These are phyloP conservation scores for Dactylellina drechsleri DNA, from an alignment of 2,329 filamentous ascomycete species.

Conservation along the genomic window DNA sequence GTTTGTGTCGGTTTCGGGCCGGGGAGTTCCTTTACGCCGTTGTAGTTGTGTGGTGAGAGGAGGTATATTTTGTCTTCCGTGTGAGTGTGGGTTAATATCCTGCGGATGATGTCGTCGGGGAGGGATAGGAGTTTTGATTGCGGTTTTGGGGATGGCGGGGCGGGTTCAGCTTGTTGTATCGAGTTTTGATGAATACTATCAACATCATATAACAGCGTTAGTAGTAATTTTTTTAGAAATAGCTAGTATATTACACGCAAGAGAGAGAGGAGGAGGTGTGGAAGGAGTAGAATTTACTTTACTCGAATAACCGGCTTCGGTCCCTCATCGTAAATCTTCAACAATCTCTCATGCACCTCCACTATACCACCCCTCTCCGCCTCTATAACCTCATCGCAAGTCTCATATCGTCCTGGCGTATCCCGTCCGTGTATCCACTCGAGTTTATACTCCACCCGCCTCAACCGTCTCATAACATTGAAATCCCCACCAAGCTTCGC, in stretches of 20 bases:
- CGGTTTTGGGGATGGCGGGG: no score
- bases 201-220: no score
- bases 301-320: conserved; percentile 3
- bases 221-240: background rate
- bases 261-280: no score
- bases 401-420: background rate
- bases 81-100: conserved; percentile 20
- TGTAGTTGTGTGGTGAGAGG: conserved; percentile 25
- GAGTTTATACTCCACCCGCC: conserved; percentile 20
- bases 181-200: no score
- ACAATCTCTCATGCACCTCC: conserved; percentile 14
- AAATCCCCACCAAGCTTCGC: conserved; percentile 17
- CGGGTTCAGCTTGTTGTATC: no score
- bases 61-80: conserved; percentile 21
- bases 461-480: conserved; percentile 11
- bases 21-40: background rate
- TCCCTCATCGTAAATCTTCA: conserved; percentile 13
- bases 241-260: background rate
- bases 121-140: conserved; percentile 10
- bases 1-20: background rate
- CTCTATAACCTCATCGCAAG: background rate
- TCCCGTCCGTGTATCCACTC: conserved; percentile 35
- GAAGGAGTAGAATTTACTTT: no score
- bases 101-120: conserved; percentile 3
- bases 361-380: conserved; percentile 19